These are phyloP conservation scores for Nigrospora oryzae DNA, from an alignment of 2,329 filamentous ascomycete species.

Conservation along the genomic window DNA sequence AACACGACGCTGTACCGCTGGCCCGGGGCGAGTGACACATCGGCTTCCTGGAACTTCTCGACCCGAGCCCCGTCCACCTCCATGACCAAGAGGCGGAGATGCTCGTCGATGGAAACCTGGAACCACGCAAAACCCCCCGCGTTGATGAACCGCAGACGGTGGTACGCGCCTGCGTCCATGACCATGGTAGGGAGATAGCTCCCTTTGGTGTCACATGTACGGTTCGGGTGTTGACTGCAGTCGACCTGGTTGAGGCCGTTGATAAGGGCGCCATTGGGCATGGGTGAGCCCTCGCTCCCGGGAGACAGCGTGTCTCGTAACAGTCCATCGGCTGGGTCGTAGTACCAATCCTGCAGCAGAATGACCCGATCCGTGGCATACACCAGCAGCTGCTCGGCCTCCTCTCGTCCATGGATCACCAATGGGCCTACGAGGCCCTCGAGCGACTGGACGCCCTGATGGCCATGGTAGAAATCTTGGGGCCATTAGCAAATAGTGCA, in stretches of 20 bases:
- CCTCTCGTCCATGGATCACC: conserved; percentile 50
- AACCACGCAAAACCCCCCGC: conserved; percentile 65
- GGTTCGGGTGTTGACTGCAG: conserved; percentile 25
- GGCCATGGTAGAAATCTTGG: conserved; percentile 31
- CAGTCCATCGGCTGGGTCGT: conserved; percentile 37
- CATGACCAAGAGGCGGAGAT: conserved; percentile 43
- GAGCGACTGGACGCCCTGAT: conserved; percentile 53
- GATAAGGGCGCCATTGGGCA: conserved; percentile 35
- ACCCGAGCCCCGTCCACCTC: conserved; percentile 65
- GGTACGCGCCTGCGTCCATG: conserved; percentile 45
- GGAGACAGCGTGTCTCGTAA: conserved; percentile 28
- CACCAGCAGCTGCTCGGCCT: conserved; percentile 40
- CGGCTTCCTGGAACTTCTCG: conserved; percentile 46
- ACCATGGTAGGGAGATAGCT: conserved; percentile 30
- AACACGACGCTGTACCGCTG: conserved; percentile 64
- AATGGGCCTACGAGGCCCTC: conserved; percentile 60
- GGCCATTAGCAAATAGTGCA: neutral
- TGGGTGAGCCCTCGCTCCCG: conserved; percentile 30
- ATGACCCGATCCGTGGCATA: conserved; percentile 52
- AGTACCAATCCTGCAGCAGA: conserved; percentile 64
- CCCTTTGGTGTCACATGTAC: conserved; percentile 34
- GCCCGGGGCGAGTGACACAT: conserved; percentile 59
- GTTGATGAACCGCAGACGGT: conserved; percentile 62
- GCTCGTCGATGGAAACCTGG: conserved; percentile 62
- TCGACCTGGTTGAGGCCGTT: conserved; percentile 32